Conservation (phyloP, 352 stramenopile genomes). For the Blastocystis sp. region DNA sequence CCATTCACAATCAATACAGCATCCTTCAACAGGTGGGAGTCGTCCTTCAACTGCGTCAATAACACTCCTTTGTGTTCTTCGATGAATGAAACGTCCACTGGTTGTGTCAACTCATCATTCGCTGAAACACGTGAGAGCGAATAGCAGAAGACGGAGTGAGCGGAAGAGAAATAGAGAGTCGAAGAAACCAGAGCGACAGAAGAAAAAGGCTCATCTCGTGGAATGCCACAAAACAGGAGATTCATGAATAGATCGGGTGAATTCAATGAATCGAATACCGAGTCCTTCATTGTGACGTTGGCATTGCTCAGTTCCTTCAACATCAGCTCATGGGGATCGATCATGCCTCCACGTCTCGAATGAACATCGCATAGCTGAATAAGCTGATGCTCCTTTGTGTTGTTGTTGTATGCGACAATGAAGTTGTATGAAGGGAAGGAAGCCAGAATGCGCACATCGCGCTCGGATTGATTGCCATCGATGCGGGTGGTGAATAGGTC, state of each 20-base stretch:
- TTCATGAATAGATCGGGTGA: background rate
- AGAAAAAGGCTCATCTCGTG: background rate
- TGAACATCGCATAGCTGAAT: background rate
- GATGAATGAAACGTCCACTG: too few species aligned
- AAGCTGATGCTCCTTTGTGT: background rate
- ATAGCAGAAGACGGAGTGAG: too few species aligned
- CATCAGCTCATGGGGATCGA: background rate
- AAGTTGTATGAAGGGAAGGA: background rate
- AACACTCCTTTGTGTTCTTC: too few species aligned
- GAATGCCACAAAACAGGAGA: background rate
- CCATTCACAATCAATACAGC: background rate
- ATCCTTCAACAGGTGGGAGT: background rate
- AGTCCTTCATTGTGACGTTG: background rate
- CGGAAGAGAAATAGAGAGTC: too few species aligned
- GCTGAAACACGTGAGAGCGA: too few species aligned
- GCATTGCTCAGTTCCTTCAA: background rate
- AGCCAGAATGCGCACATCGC: conserved; percentile 11
- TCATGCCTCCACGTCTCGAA: background rate
- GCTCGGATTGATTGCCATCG: background rate
- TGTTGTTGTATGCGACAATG: conserved; percentile 6
- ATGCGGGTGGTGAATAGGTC: conserved; percentile 47
- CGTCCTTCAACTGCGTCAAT: background rate
- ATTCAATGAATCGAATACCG: conserved; percentile 7
- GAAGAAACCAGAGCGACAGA: too few species aligned
- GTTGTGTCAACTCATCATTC: too few species aligned